A percentile compares a stretch with the other conserved stretches of the same genome.
Conservation (phyloP, 306 rosid genomes). For the Lupinus albus region DNA sequence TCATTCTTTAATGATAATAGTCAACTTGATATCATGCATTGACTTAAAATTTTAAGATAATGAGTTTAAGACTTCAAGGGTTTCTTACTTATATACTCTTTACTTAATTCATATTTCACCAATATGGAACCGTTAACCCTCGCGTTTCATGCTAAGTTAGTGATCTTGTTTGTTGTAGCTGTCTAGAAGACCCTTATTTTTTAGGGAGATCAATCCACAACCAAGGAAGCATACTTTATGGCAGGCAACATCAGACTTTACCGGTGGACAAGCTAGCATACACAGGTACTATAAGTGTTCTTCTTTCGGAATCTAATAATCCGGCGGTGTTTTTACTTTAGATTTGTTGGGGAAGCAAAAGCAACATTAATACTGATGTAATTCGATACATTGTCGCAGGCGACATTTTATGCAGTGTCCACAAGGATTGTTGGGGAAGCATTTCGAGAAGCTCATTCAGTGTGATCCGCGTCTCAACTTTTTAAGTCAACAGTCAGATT, state of each 20-base stretch:
- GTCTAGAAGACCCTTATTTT: constrained; percentile 78
- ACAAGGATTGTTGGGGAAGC: constrained; percentile 68
- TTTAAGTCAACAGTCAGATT: constrained; percentile 68
- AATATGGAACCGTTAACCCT: not conserved
- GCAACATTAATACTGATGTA: constrained; percentile 2
- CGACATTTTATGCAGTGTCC: constrained; percentile 74
- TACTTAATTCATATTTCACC: not conserved
- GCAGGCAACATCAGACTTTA: constrained; percentile 84
- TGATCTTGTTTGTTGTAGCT: constrained; percentile 53
- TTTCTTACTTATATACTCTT: too few species aligned
- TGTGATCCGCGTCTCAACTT: constrained; percentile 79
- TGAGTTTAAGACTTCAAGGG: too few species aligned
- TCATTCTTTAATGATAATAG: too few species aligned
- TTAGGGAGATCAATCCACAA: constrained; percentile 86
- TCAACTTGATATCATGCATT: too few species aligned
- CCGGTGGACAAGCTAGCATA: constrained; percentile 74
- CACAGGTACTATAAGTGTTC: constrained; percentile 52
- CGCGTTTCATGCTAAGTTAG: constrained; percentile 37
- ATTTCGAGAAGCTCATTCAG: constrained; percentile 80
- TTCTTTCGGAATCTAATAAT: not conserved
- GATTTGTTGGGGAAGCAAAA: not conserved
- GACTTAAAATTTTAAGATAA: too few species aligned
- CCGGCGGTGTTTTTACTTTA: not conserved
- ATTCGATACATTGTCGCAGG: constrained; percentile 48
- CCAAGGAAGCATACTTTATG: constrained; percentile 91